A percentile compares a stretch with the other conserved stretches of the same genome.
Evolutionary conservation across 208 protist species (phyloP).

Genomic region (Acanthamoeba lenticulata): DNA sequence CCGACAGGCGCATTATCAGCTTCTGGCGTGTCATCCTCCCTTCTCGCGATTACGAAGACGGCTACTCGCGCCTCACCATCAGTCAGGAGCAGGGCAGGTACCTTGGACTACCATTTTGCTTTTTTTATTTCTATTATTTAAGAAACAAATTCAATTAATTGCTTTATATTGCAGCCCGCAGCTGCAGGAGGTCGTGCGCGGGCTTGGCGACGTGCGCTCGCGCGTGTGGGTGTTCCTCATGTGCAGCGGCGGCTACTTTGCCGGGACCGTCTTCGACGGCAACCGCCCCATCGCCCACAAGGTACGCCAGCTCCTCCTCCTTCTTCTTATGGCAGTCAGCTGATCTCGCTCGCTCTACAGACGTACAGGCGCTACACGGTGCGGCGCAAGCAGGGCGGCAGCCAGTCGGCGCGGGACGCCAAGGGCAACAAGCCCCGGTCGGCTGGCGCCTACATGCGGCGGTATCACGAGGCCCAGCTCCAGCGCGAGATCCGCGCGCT

Average conservation of each 20-base stretch:
- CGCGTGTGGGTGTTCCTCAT: conserved; percentile 69
- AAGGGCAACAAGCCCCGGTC: conserved; percentile 70
- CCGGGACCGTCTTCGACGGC: conserved; percentile 54
- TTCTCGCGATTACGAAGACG: background rate
- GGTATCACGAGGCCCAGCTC: conserved; percentile 75
- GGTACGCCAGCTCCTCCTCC: background rate
- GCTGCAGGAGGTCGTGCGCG: background rate
- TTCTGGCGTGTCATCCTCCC: conserved; percentile 51
- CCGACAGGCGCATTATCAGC: background rate
- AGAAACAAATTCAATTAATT: background rate
- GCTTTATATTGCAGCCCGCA: background rate
- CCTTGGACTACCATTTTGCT: background rate
- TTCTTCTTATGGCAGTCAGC: background rate
- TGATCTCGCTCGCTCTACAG: background rate
- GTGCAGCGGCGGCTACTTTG: conserved; percentile 74
- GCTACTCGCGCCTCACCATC: background rate
- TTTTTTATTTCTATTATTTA: background rate
- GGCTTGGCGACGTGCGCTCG: background rate
- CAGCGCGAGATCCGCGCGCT: conserved; percentile 47
- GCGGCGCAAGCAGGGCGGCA: conserved; percentile 75
- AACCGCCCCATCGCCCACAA: conserved; percentile 63
- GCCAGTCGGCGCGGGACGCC: conserved; percentile 70
- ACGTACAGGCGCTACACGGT: conserved; percentile 76
- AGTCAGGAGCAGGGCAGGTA: conserved; percentile 21
- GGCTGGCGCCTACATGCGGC: conserved; percentile 72